Conservation (phyloP, 2,329 filamentous ascomycete genomes). For the Ceratocystis lukuohia region DNA sequence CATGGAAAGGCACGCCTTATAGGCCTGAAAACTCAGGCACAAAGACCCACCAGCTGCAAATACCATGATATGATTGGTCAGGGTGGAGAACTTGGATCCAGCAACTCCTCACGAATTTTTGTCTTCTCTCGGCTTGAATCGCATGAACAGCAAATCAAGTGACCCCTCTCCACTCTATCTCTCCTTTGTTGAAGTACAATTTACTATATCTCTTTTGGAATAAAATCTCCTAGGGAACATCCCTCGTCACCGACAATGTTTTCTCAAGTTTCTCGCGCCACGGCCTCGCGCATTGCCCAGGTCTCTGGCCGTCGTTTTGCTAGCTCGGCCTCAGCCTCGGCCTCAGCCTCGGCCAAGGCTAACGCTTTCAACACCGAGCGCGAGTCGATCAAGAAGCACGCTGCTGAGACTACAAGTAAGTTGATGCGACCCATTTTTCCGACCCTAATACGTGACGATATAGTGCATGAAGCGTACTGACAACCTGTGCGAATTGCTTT, state of each 20-base stretch:
- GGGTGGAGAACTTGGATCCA: background rate
- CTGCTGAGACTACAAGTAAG: conserved; percentile 68
- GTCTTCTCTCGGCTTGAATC: background rate
- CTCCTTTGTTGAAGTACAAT: background rate
- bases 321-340: conserved; percentile 41
- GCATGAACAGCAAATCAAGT: background rate
- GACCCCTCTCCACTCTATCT: conserved; percentile 11
- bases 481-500: conserved; percentile 17
- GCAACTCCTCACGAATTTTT: conserved; percentile 11
- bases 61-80: conserved; percentile 1
- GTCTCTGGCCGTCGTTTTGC: conserved; percentile 58
- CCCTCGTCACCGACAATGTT: conserved; percentile 38
- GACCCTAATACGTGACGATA: background rate
- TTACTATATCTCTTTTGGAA: background rate
- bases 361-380: conserved; percentile 93
- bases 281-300: conserved; percentile 42
- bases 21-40: conserved; percentile 1
- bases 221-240: too few species aligned
- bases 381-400: conserved; percentile 80
- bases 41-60: background rate
- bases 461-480: background rate
- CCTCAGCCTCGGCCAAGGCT: conserved; percentile 21
- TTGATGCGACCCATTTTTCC: conserved; percentile 22
- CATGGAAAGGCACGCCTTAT: background rate
- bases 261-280: conserved; percentile 49